phyloP scores from a whole-genome alignment of 2,329 filamentous ascomycete genomes.

The Monilinia vaccinii-corymbosi region DNA sequence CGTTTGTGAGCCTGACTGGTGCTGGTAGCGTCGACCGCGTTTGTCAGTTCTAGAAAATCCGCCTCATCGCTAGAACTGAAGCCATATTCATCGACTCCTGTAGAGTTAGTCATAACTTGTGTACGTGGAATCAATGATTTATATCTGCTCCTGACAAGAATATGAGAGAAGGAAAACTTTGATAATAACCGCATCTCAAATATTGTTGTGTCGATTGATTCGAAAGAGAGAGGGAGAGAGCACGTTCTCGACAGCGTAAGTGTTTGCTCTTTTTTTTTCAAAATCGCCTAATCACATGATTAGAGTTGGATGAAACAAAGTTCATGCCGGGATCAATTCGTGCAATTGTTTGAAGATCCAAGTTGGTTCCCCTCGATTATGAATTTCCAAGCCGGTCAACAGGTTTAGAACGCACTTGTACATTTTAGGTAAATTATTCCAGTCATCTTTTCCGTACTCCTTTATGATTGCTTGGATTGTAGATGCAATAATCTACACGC shows the following conservation, averaged over 20 bases:
- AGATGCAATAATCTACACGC: neutral
- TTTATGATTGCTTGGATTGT: neutral
- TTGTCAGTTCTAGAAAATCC: constrained; percentile 11
- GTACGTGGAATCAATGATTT: neutral
- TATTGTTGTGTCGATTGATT: neutral
- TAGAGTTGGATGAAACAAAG: neutral
- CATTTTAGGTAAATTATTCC: no score
- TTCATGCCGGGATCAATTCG: neutral
- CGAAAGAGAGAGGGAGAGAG: neutral
- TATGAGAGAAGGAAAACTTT: neutral
- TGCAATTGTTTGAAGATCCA: neutral
- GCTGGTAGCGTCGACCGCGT: neutral
- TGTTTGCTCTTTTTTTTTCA: neutral
- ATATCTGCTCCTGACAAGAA: neutral
- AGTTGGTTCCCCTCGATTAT: neutral
- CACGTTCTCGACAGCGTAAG: neutral
- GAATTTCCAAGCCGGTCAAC: neutral
- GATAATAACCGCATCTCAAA: neutral
- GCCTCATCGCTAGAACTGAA: constrained; percentile 17
- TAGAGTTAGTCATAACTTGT: neutral
- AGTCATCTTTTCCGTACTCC: neutral
- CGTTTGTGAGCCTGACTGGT: constrained; percentile 4
- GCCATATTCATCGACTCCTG: constrained; percentile 14
- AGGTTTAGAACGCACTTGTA: neutral
- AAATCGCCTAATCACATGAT: neutral